phyloP scores from a whole-genome alignment of 768 basidiomycete species.

The Boletus huronensis region DNA sequence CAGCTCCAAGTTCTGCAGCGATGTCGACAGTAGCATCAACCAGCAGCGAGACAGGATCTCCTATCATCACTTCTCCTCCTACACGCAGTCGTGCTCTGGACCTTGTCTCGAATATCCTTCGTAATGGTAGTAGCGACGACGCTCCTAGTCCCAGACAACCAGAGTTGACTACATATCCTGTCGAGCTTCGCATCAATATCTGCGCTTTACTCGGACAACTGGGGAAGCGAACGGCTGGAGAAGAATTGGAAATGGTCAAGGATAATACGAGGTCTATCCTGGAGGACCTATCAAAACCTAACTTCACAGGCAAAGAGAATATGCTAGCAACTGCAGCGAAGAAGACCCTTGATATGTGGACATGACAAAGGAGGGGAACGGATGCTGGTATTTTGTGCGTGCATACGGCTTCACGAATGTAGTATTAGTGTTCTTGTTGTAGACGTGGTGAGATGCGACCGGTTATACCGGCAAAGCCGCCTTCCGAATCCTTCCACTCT shows the following conservation, averaged over 20 bases:
- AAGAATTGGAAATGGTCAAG: constrained; percentile 49
- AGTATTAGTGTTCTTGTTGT: too few species aligned
- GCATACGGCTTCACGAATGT: too few species aligned
- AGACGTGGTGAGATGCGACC: too few species aligned
- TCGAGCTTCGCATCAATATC: constrained; percentile 73
- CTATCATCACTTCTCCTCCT: constrained; percentile 44
- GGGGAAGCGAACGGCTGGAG: constrained; percentile 48
- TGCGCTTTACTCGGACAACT: constrained; percentile 70
- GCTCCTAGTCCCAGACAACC: constrained; percentile 40
- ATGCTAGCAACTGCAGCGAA: constrained; percentile 39
- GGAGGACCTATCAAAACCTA: constrained; percentile 42
- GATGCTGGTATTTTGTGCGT: neutral
- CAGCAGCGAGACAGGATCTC: constrained; percentile 45
- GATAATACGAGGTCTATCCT: constrained; percentile 48
- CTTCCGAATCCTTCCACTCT: neutral
- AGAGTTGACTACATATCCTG: constrained; percentile 48
- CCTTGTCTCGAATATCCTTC: constrained; percentile 61
- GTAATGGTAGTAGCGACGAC: constrained; percentile 35
- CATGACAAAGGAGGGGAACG: neutral
- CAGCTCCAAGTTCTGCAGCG: constrained; percentile 31
- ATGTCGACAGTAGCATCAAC: constrained; percentile 39
- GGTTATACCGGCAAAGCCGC: too few species aligned
- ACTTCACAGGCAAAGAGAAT: constrained; percentile 32
- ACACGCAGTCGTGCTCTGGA: constrained; percentile 48
- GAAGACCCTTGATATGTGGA: constrained; percentile 43